Evolutionary conservation across 768 basidiomycete genomes (phyloP).

Genomic region (Panaeolus cyanescens): DNA sequence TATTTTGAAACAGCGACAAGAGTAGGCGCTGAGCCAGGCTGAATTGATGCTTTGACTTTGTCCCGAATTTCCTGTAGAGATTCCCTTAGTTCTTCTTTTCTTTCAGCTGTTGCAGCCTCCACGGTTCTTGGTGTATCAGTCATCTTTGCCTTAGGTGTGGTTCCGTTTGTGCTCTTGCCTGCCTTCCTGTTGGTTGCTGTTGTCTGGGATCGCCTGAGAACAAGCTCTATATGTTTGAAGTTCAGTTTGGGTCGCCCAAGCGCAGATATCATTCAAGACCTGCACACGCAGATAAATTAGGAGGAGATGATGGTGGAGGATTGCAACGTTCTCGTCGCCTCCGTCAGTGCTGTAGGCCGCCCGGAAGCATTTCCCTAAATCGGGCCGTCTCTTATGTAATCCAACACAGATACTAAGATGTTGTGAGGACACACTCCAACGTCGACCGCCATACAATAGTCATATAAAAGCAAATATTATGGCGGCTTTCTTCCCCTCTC

Average conservation of each 20-base stretch:
- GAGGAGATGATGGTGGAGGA: not conserved
- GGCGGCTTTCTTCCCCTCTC: slow-evolving; percentile 33
- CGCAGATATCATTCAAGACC: slow-evolving; percentile 6
- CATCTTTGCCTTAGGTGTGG: too few relatives aligned
- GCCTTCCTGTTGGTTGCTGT: too few relatives aligned
- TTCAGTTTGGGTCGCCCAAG: not conserved
- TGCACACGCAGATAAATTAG: not conserved
- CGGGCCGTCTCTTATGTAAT: not conserved
- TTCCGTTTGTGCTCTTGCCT: too few relatives aligned
- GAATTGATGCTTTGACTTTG: slow-evolving; percentile 43
- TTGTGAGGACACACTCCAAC: not conserved
- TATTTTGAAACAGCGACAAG: slow-evolving; percentile 93
- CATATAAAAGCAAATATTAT: slow-evolving; percentile 2
- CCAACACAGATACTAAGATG: not conserved
- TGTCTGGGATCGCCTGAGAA: not conserved
- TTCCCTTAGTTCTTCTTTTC: slow-evolving; percentile 52
- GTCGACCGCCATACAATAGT: too few relatives aligned
- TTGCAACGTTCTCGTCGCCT: too few relatives aligned
- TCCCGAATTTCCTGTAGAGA: slow-evolving; percentile 53
- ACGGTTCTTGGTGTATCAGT: slow-evolving; percentile 15
- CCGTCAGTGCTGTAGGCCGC: too few relatives aligned
- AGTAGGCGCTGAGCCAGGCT: slow-evolving; percentile 31
- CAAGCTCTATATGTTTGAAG: not conserved
- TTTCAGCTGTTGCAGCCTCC: slow-evolving; percentile 34
- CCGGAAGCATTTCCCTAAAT: too few relatives aligned